These are phyloP conservation scores for Aspergillus latus DNA, from an alignment of 2,329 filamentous ascomycete genomes.

Conservation along the genomic window DNA sequence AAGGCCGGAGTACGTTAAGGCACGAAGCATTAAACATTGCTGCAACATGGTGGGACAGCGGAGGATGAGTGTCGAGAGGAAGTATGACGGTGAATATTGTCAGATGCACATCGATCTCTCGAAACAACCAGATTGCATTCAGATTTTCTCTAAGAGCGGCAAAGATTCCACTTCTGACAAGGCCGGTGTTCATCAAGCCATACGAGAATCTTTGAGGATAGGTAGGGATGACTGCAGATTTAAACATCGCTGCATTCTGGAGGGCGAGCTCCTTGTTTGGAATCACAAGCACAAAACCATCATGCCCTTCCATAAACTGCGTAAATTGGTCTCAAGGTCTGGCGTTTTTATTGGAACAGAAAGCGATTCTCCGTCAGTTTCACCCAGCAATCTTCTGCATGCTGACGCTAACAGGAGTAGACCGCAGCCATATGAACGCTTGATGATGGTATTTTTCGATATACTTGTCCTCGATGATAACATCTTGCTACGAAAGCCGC, in stretches of 20 bases:
- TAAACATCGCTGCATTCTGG: constrained; percentile 68
- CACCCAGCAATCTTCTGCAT: neutral
- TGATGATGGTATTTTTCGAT: constrained; percentile 64
- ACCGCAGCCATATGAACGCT: constrained; percentile 54
- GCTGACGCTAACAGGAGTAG: constrained; percentile 28
- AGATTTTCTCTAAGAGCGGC: constrained; percentile 89
- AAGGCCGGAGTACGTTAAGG: constrained; percentile 64
- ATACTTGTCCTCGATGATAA: constrained; percentile 58
- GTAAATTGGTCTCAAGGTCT: constrained; percentile 74
- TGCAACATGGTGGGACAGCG: constrained; percentile 61
- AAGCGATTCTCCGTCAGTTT: constrained; percentile 65
- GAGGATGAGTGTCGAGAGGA: constrained; percentile 72
- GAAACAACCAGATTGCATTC: constrained; percentile 57
- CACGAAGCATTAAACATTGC: constrained; percentile 72
- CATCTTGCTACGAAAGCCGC: constrained; percentile 49
- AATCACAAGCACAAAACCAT: constrained; percentile 65
- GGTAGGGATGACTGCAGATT: constrained; percentile 60
- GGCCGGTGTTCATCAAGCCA: constrained; percentile 58
- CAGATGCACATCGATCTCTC: constrained; percentile 77
- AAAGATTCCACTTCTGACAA: constrained; percentile 82
- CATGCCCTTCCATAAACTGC: constrained; percentile 76
- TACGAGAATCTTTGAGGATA: constrained; percentile 65
- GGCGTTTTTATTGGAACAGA: constrained; percentile 68
- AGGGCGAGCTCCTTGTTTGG: constrained; percentile 81
- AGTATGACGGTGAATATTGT: constrained; percentile 87